Base-by-base conservation (phyloP, 257 asterid species). In the Petrea volubilis region DNA sequence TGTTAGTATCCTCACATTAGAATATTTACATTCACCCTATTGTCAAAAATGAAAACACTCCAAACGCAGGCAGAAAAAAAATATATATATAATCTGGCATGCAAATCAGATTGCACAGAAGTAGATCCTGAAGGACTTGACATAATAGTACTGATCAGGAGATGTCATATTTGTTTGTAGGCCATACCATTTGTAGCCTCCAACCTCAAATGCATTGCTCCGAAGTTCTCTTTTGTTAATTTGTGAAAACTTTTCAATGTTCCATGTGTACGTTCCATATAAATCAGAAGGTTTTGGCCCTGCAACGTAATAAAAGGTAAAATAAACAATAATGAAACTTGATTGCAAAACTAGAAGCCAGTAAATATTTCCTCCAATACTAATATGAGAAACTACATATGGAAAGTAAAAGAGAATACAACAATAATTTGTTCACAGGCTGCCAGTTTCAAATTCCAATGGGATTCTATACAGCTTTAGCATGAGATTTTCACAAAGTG, bases 141-240 rank as follows among this genome's bases (percentile, higher is more conserved):
- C 17, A 46, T 43, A 74, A 25, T 38, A 59, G 38, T 44, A 51
- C 68, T 24, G 61, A 67, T 8, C 60, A 52, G 64, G 38, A 55
- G 38, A 31, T 31, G 38, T 31, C 38, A 31, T 31, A 70, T 40
- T 14, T 65, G 67, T 53, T 34, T 60, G 52, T 29, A 55, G 65
- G 43, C 17, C 74, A 25, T 74, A 86, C 92, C 92, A 86, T 78
- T 84, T 82, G 72, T 84, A 82, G 75, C 92, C 84, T 36, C 92
- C 92, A 75, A 80, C 85, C 73, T 86, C 90, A 80, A 86, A 86
- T 53, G 84, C 83, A 65, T 78, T 77, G 78, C 89, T 82, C 64
- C 86, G 80, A 43, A 84, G 87, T 71, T 86, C 92, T 74, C 87
- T 71, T 80, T 84, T 84, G 77, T 80, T 84, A 28, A 82, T 78